A percentile compares a stretch with the other conserved stretches of the same genome.
Conservation (phyloP, 1,284 basidiomycete species). For the Cutaneotrichosporon cyanovorans region DNA sequence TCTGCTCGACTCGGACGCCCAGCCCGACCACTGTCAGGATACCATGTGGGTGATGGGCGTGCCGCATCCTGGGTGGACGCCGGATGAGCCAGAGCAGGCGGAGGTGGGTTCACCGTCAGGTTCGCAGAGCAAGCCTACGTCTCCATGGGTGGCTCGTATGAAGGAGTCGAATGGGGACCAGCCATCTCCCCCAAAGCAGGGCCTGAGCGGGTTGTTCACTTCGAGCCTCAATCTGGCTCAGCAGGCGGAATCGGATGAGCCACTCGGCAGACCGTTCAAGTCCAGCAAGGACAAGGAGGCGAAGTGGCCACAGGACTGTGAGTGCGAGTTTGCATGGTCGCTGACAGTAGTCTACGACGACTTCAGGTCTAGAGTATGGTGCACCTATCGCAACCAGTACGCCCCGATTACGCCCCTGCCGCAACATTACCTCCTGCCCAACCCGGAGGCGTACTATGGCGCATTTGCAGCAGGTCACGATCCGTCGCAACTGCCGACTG, state of each 20-base stretch:
- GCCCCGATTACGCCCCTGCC: conserved; percentile 62
- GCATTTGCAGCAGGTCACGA: conserved; percentile 36
- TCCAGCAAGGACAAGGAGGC: conserved; percentile 36
- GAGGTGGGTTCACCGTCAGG: background rate
- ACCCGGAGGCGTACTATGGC: conserved; percentile 48
- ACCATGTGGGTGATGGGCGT: conserved; percentile 79
- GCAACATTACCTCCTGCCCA: conserved; percentile 29
- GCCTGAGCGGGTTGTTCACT: conserved; percentile 40
- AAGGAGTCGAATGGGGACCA: conserved; percentile 6
- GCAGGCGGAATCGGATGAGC: conserved; percentile 6
- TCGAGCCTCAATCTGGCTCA: conserved; percentile 18
- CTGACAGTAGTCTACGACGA: conserved; percentile 70
- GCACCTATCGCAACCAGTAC: conserved; percentile 87
- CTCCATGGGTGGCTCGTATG: conserved; percentile 9
- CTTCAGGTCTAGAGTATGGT: conserved; percentile 79
- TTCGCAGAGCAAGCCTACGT: background rate
- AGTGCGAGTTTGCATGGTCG: conserved; percentile 8
- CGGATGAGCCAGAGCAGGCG: background rate
- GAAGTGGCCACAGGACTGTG: conserved; percentile 44
- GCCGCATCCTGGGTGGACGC: conserved; percentile 54
- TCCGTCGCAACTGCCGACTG: background rate
- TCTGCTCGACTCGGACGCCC: conserved; percentile 68
- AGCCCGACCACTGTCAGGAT: conserved; percentile 67
- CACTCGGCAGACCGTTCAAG: conserved; percentile 14
- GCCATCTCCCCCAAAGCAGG: conserved; percentile 15